A percentile compares a stretch with the other conserved stretches of the same genome.
Evolutionary conservation across 176 grass and related monocot genomes (phyloP).

Genomic region (Ensete ventricosum): DNA sequence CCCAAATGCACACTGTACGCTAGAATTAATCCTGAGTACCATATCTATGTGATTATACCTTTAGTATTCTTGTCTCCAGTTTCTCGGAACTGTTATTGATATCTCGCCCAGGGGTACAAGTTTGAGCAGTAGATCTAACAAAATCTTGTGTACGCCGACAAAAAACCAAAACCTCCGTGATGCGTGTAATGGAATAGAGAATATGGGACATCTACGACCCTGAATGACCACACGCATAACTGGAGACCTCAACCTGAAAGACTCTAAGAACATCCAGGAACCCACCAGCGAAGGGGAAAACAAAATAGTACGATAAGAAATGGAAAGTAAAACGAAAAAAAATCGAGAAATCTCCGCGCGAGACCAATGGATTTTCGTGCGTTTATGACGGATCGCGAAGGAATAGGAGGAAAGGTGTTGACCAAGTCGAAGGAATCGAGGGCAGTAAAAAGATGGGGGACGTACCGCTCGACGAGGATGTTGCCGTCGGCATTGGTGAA

Average conservation of each 20-base stretch:
- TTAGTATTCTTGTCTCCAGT: background rate
- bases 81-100: background rate
- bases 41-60: background rate
- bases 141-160: too few species aligned
- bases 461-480: constrained; percentile 62
- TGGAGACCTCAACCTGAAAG: too few species aligned
- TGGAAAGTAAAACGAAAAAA: background rate
- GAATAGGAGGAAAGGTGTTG: background rate
- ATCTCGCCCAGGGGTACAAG: too few species aligned
- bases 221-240: too few species aligned
- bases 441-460: too few species aligned
- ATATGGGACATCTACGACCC: too few species aligned
- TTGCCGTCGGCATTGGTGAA: constrained; percentile 69
- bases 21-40: background rate
- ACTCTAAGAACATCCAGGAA: too few species aligned
- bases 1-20: background rate
- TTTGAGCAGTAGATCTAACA: too few species aligned
- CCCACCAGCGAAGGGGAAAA: background rate
- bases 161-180: too few species aligned
- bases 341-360: background rate
- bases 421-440: background rate
- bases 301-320: background rate
- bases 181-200: too few species aligned
- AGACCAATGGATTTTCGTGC: background rate
- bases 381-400: too few species aligned